Conservation (phyloP, 495 filamentous ascomycete species). For the Podospora pseudoanserina region DNA sequence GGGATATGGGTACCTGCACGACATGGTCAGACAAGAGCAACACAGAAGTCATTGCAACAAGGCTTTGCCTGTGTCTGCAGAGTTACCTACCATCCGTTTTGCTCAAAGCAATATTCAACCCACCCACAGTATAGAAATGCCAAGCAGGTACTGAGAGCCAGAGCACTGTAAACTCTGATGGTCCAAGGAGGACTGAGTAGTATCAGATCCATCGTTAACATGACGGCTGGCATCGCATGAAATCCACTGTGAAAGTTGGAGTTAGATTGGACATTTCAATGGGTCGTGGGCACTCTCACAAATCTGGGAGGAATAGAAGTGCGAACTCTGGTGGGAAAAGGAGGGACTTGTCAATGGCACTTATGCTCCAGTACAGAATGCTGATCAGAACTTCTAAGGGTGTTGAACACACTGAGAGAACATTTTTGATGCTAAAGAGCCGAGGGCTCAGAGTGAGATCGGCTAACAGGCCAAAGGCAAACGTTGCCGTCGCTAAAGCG, state of each 20-base stretch:
- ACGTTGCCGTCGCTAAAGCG: slow-evolving; percentile 63
- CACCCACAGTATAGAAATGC: slow-evolving; percentile 83
- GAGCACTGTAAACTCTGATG: slow-evolving; percentile 55
- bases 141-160: slow-evolving; percentile 59
- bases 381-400: slow-evolving; percentile 80
- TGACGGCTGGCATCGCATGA: slow-evolving; percentile 70
- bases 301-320: slow-evolving; percentile 53
- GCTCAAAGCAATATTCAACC: slow-evolving; percentile 72
- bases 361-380: slow-evolving; percentile 80
- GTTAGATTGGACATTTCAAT: background rate
- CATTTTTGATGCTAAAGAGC: slow-evolving; percentile 73
- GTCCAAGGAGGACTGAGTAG: slow-evolving; percentile 81
- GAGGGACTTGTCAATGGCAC: slow-evolving; percentile 58
- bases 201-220: slow-evolving; percentile 68
- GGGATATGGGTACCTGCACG: slow-evolving; percentile 76
- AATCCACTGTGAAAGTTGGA: slow-evolving; percentile 46
- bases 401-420: slow-evolving; percentile 64
- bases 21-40: slow-evolving; percentile 20
- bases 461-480: slow-evolving; percentile 65
- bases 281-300: slow-evolving; percentile 31
- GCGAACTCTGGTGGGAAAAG: slow-evolving; percentile 46
- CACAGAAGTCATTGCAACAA: background rate
- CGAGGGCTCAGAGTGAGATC: slow-evolving; percentile 63
- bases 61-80: background rate
- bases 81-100: slow-evolving; percentile 60